phyloP scores from a whole-genome alignment of 2,329 filamentous ascomycete genomes.

The Colletotrichum graminicola region DNA sequence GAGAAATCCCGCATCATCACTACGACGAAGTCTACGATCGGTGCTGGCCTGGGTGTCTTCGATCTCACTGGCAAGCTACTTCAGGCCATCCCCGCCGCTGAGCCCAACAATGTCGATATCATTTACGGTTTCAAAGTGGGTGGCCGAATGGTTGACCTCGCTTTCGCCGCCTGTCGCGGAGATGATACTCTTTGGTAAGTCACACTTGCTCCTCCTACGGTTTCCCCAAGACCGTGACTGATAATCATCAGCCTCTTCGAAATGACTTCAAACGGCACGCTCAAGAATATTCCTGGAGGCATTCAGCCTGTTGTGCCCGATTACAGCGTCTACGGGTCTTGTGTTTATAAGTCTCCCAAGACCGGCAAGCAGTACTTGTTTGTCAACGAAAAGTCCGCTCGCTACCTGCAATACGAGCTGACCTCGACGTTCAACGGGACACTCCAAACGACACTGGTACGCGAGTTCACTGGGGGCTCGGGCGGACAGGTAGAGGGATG shows the following conservation, averaged over 20 bases:
- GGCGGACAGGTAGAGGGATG: slow-evolving; percentile 68
- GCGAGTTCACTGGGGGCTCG: slow-evolving; percentile 63
- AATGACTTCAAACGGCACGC: slow-evolving; percentile 59
- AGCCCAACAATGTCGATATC: slow-evolving; percentile 68
- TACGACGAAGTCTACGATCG: slow-evolving; percentile 63
- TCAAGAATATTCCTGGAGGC: slow-evolving; percentile 59
- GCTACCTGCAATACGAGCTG: slow-evolving; percentile 67
- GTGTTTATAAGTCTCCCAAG: slow-evolving; percentile 61
- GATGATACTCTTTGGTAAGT: slow-evolving; percentile 66
- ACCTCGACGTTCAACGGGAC: slow-evolving; percentile 55
- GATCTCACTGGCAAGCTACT: slow-evolving; percentile 62
- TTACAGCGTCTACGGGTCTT: slow-evolving; percentile 65
- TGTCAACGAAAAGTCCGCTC: slow-evolving; percentile 65
- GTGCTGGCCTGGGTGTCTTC: slow-evolving; percentile 63
- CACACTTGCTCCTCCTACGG: accelerated
- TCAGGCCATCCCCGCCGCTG: slow-evolving; percentile 57
- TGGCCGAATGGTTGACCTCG: slow-evolving; percentile 59
- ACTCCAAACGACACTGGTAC: slow-evolving; percentile 60
- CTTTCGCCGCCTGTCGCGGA: slow-evolving; percentile 63
- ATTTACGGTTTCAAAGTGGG: slow-evolving; percentile 63
- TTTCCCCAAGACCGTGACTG: background rate
- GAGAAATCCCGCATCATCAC: slow-evolving; percentile 63
- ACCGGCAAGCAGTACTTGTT: slow-evolving; percentile 65
- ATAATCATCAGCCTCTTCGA: slow-evolving; percentile 58
- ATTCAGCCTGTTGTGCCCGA: slow-evolving; percentile 58